Evolutionary conservation across 192 early-diverging fungal species (phyloP).

Genomic region (Backusella parvicylindrica): DNA sequence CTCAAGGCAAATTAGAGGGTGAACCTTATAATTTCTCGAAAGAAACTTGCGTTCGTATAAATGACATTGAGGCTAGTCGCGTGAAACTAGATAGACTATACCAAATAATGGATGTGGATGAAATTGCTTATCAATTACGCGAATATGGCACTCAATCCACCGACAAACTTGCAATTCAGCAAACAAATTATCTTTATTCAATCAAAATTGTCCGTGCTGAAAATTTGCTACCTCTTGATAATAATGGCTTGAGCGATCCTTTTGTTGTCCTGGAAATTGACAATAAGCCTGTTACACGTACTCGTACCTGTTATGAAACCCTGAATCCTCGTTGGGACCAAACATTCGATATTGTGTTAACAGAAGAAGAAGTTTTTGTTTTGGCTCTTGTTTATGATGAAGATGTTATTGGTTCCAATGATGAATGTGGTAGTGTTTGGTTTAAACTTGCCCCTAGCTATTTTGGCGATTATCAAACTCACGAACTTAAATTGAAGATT

Average conservation of each 20-base stretch:
- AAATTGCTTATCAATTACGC: constrained; percentile 40
- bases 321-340: constrained; percentile 81
- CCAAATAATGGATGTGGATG: constrained; percentile 53
- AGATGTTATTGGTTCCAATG: constrained; percentile 49
- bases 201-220: constrained; percentile 70
- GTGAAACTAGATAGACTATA: constrained; percentile 52
- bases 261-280: constrained; percentile 62
- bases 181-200: constrained; percentile 52
- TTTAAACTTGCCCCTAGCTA: constrained; percentile 53
- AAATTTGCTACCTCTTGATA: constrained; percentile 56
- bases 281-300: constrained; percentile 41
- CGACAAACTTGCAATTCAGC: constrained; percentile 22
- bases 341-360: constrained; percentile 63
- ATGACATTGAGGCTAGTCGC: constrained; percentile 54
- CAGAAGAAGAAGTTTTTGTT: constrained; percentile 41
- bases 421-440: constrained; percentile 58
- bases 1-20: constrained; percentile 4
- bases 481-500: constrained; percentile 67
- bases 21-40: constrained; percentile 46
- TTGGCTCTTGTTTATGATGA: constrained; percentile 46
- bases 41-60: constrained; percentile 51
- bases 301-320: constrained; percentile 60
- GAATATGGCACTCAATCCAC: constrained; percentile 21
- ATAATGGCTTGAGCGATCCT: constrained; percentile 57
- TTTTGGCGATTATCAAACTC: constrained; percentile 59